These are phyloP conservation scores for Plantago ovata DNA, from an alignment of 257 asterid species.

Conservation along the genomic window DNA sequence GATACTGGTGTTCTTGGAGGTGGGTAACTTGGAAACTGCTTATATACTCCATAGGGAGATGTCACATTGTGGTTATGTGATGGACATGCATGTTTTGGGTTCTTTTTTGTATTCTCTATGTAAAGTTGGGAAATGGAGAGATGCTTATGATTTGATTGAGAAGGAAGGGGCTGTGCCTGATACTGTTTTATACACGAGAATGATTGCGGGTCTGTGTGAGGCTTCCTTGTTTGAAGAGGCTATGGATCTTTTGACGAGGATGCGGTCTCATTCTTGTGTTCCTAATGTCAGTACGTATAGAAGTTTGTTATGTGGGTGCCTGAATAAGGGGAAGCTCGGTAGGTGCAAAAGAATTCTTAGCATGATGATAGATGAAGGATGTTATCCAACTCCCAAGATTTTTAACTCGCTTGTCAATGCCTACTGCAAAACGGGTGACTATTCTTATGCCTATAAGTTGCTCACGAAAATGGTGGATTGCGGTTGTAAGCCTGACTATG, in stretches of 20 bases:
- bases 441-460: conserved; percentile 76
- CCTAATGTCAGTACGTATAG: conserved; percentile 79
- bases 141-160: conserved; percentile 75
- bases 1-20: conserved; percentile 71
- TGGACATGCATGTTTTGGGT: conserved; percentile 63
- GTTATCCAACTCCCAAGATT: conserved; percentile 79
- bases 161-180: conserved; percentile 76
- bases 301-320: conserved; percentile 74
- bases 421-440: conserved; percentile 68
- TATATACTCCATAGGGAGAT: conserved; percentile 77
- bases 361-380: conserved; percentile 94
- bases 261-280: conserved; percentile 71
- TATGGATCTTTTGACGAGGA: conserved; percentile 74
- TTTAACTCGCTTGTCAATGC: conserved; percentile 83
- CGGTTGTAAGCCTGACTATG: conserved; percentile 79
- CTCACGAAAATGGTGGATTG: conserved; percentile 76
- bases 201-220: conserved; percentile 91
- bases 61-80: conserved; percentile 54
- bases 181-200: conserved; percentile 66
- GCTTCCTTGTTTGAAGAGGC: conserved; percentile 91
- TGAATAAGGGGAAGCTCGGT: conserved; percentile 76
- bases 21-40: conserved; percentile 61
- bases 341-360: conserved; percentile 80
- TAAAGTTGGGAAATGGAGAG: conserved; percentile 84
- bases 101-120: conserved; percentile 57